Evolutionary conservation across 1,139 yeast species (phyloP).

Genomic region (Debaryomyces coudertii): DNA sequence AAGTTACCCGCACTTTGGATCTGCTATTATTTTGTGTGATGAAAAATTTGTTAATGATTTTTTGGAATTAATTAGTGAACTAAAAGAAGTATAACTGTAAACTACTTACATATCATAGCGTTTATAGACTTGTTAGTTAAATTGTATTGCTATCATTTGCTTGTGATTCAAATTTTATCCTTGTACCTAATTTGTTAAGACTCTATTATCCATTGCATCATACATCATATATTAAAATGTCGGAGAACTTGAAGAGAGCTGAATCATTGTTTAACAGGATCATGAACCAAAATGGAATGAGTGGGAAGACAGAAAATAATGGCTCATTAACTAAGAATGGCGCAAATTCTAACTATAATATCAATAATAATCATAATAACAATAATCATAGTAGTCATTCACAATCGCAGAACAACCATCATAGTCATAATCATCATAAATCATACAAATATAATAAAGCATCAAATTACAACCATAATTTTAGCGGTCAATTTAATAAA

Average conservation of each 20-base stretch:
- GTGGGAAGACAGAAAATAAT: neutral
- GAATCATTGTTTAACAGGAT: slow-evolving; percentile 53
- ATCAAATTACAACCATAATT: slow-evolving; percentile 9
- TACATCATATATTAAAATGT: slow-evolving; percentile 28
- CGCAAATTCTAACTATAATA: neutral
- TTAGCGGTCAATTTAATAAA: slow-evolving; percentile 14
- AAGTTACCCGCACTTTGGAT: slow-evolving; percentile 9
- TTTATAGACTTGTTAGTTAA: slow-evolving; percentile 8
- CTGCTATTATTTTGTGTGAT: slow-evolving; percentile 5
- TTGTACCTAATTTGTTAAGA: slow-evolving; percentile 1
- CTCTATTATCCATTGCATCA: slow-evolving; percentile 1
- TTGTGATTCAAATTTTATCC: slow-evolving; percentile 1
- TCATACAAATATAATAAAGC: slow-evolving; percentile 11
- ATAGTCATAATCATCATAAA: slow-evolving; percentile 14
- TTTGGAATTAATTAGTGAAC: neutral
- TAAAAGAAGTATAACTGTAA: neutral
- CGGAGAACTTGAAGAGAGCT: slow-evolving; percentile 53
- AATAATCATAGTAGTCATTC: slow-evolving; percentile 10
- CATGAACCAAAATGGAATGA: slow-evolving; percentile 41
- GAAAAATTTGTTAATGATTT: slow-evolving; percentile 10
- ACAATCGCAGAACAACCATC: slow-evolving; percentile 12
- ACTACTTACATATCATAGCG: slow-evolving; percentile 1
- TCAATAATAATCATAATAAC: slow-evolving; percentile 2
- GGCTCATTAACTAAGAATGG: slow-evolving; percentile 1
- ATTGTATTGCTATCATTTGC: slow-evolving; percentile 1